phyloP scores from a whole-genome alignment of 1,139 yeast species.

The Arxiozyma telluris region DNA sequence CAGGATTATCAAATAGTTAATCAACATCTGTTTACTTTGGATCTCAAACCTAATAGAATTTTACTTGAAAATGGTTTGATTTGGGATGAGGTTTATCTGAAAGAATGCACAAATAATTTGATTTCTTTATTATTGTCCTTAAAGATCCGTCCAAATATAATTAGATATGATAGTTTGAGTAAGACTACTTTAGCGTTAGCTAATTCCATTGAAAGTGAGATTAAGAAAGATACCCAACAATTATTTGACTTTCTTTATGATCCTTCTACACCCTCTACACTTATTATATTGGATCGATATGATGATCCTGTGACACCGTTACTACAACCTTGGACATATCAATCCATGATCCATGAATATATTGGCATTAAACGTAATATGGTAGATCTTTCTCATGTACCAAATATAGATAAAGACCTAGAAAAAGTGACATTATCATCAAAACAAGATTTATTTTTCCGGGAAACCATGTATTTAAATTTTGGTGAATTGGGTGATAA shows the following conservation, averaged over 20 bases:
- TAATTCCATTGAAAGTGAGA: slow-evolving; percentile 52
- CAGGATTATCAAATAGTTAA: slow-evolving; percentile 75
- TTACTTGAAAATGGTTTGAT: slow-evolving; percentile 17
- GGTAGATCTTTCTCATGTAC: slow-evolving; percentile 47
- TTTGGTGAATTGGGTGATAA: slow-evolving; percentile 92
- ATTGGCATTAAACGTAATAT: slow-evolving; percentile 75
- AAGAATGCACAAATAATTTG: slow-evolving; percentile 45
- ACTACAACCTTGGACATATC: slow-evolving; percentile 93
- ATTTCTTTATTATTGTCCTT: slow-evolving; percentile 62
- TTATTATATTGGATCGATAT: slow-evolving; percentile 73
- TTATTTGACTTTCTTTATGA: slow-evolving; percentile 59
- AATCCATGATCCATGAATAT: slow-evolving; percentile 92
- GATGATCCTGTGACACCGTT: slow-evolving; percentile 91
- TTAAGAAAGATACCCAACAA: slow-evolving; percentile 46
- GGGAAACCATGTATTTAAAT: slow-evolving; percentile 74
- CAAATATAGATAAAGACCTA: slow-evolving; percentile 38
- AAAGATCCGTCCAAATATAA: slow-evolving; percentile 58
- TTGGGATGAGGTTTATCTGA: slow-evolving; percentile 43
- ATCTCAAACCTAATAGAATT: slow-evolving; percentile 24
- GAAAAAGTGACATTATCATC: slow-evolving; percentile 55
- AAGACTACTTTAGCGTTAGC: slow-evolving; percentile 47
- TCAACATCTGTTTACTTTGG: slow-evolving; percentile 51
- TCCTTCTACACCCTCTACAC: slow-evolving; percentile 44
- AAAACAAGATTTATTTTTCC: slow-evolving; percentile 66
- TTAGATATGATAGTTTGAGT: slow-evolving; percentile 59